Evolutionary conservation across 768 basidiomycete species (phyloP).

Genomic region (Lactarius quietus): DNA sequence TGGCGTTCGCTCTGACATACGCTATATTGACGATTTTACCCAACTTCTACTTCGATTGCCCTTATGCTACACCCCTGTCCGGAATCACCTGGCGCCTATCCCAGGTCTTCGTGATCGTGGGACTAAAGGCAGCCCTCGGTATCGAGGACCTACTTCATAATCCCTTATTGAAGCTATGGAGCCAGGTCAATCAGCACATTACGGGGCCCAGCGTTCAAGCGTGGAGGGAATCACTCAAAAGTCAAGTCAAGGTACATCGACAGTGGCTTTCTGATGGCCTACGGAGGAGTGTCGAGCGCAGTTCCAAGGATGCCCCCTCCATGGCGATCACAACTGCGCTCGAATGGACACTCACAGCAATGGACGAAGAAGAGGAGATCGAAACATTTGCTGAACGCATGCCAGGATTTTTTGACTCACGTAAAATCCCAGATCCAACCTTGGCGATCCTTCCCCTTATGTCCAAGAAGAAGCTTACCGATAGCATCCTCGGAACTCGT

Average conservation of each 20-base stretch:
- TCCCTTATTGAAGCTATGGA: not conserved
- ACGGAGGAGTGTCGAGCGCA: not conserved
- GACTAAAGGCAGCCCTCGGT: not conserved
- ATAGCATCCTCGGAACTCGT: not conserved
- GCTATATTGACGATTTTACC: not conserved
- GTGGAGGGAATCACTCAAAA: not conserved
- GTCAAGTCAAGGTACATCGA: not conserved
- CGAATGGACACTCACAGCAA: not conserved
- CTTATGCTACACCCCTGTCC: constrained; percentile 2
- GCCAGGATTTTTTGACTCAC: not conserved
- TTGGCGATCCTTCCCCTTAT: not conserved
- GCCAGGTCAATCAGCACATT: not conserved
- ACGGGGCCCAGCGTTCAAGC: not conserved
- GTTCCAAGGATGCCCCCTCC: not conserved
- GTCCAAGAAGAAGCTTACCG: not conserved
- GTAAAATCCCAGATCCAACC: not conserved
- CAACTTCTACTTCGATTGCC: not conserved
- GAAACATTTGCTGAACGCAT: not conserved
- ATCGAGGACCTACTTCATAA: not conserved
- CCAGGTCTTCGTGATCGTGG: not conserved
- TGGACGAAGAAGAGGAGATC: not conserved
- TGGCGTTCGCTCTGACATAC: not conserved
- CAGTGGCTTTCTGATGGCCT: not conserved
- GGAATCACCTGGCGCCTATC: not conserved
- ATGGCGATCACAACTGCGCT: not conserved